Evolutionary conservation across 352 stramenopile genomes (phyloP).

Genomic region (Phytophthora nicotianae): DNA sequence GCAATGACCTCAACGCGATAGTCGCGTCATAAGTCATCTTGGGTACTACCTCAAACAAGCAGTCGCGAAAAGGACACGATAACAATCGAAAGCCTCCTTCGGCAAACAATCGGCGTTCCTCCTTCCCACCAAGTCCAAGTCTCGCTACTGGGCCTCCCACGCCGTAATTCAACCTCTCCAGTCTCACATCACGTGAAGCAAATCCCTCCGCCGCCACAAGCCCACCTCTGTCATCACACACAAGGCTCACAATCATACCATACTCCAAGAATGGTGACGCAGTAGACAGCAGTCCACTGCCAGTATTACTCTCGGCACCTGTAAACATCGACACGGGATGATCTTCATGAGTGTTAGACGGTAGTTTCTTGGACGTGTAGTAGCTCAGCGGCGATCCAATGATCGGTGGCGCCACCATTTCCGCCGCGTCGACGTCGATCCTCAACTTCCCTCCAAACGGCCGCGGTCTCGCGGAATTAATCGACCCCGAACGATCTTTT

Average conservation of each 20-base stretch:
- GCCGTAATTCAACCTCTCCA: conserved; percentile 56
- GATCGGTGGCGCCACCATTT: conserved; percentile 28
- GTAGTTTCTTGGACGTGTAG: conserved; percentile 50
- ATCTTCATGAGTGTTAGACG: conserved; percentile 32
- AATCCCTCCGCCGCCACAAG: conserved; percentile 66
- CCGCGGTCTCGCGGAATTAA: conserved; percentile 13
- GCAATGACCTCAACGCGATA: conserved; percentile 38
- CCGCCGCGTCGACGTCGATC: conserved; percentile 53
- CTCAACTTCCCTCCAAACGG: conserved; percentile 37
- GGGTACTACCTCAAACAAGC: conserved; percentile 73
- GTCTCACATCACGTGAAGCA: conserved; percentile 53
- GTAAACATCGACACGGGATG: conserved; percentile 47
- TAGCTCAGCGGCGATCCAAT: conserved; percentile 53
- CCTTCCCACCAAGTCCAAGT: conserved; percentile 50
- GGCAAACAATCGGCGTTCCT: conserved; percentile 47
- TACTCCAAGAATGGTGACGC: conserved; percentile 66
- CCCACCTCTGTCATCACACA: conserved; percentile 62
- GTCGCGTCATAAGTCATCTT: conserved; percentile 82
- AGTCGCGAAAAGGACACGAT: conserved; percentile 66
- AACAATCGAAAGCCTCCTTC: conserved; percentile 45
- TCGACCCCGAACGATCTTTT: conserved; percentile 12
- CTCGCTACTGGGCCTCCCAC: conserved; percentile 30
- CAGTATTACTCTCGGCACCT: conserved; percentile 26
- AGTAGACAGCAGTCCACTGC: conserved; percentile 14
- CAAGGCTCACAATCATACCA: conserved; percentile 67